phyloP scores from a whole-genome alignment of 2,329 filamentous ascomycete species.

The Colletotrichum horii region DNA sequence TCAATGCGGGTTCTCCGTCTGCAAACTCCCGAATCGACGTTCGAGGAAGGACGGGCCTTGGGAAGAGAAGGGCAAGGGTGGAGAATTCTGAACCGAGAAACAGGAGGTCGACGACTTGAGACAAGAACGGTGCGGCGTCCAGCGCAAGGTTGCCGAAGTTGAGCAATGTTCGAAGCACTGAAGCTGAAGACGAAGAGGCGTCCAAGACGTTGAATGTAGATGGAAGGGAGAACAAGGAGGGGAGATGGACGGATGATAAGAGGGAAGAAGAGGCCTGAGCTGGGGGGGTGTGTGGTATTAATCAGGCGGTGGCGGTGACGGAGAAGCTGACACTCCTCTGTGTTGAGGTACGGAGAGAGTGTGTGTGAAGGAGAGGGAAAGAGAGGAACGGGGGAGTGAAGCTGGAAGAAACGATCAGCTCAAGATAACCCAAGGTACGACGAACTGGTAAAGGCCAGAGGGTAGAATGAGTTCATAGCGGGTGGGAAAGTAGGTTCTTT shows the following conservation, averaged over 20 bases:
- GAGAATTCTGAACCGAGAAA: neutral
- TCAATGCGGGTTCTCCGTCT: slow-evolving; percentile 15
- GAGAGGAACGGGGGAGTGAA: slow-evolving; percentile 7
- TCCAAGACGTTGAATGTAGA: neutral
- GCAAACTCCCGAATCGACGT: slow-evolving; percentile 12
- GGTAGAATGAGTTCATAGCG: slow-evolving; percentile 22
- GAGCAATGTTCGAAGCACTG: slow-evolving; percentile 15
- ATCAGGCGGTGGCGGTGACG: slow-evolving; percentile 17
- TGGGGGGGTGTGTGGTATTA: slow-evolving; percentile 18
- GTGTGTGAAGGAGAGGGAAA: neutral
- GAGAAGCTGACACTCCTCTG: slow-evolving; percentile 4
- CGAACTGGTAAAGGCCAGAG: slow-evolving; percentile 21
- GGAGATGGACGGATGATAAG: slow-evolving; percentile 8
- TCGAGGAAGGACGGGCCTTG: slow-evolving; percentile 1
- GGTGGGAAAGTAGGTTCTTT: slow-evolving; percentile 31
- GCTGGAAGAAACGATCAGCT: slow-evolving; percentile 21
- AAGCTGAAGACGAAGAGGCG: neutral
- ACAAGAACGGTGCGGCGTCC: slow-evolving; percentile 22
- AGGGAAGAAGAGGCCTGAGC: slow-evolving; percentile 18
- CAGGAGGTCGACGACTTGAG: slow-evolving; percentile 16
- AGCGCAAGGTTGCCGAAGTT: slow-evolving; percentile 22
- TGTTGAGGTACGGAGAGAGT: neutral
- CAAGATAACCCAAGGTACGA: slow-evolving; percentile 23
- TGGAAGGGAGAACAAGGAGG: neutral
- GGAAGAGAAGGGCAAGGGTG: neutral